Evolutionary conservation across 441 rosid genomes (phyloP).

Genomic region (Breynia disticha): DNA sequence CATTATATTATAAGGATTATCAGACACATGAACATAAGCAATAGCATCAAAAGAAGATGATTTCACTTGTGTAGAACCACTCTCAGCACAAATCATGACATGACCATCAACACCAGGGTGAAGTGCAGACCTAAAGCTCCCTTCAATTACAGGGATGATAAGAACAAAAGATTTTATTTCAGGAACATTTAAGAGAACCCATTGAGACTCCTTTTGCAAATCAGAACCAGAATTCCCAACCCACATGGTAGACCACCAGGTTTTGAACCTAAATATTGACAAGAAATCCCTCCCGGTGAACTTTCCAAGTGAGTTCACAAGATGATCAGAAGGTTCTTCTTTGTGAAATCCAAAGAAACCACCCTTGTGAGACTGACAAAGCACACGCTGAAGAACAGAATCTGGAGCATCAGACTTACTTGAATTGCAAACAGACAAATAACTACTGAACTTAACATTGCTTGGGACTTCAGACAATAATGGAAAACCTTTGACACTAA

Average conservation of each 20-base stretch:
- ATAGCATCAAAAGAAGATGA: conserved; percentile 39
- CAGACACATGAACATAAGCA: conserved; percentile 55
- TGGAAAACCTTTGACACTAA: conserved; percentile 34
- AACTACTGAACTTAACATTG: conserved; percentile 46
- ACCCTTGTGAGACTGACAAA: conserved; percentile 38
- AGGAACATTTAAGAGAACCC: conserved; percentile 54
- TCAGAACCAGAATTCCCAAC: conserved; percentile 65
- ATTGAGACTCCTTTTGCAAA: conserved; percentile 67
- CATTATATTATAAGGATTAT: conserved; percentile 55
- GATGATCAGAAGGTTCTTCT: conserved; percentile 26
- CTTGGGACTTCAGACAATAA: conserved; percentile 51
- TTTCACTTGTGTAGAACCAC: conserved; percentile 46
- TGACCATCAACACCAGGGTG: conserved; percentile 55
- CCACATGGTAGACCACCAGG: conserved; percentile 89
- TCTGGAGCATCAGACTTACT: conserved; percentile 39
- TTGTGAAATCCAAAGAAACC: conserved; percentile 54
- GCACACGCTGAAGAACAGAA: conserved; percentile 32
- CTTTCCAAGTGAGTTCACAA: conserved; percentile 48
- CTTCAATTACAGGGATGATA: conserved; percentile 54
- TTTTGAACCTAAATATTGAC: conserved; percentile 63
- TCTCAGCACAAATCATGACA: conserved; percentile 51
- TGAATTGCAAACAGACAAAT: conserved; percentile 18
- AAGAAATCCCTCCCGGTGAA: conserved; percentile 43
- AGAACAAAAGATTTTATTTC: conserved; percentile 47
- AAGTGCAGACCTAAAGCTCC: conserved; percentile 51